Conservation (phyloP, 2,329 filamentous ascomycete genomes). For the Pseudocercospora eumusae region DNA sequence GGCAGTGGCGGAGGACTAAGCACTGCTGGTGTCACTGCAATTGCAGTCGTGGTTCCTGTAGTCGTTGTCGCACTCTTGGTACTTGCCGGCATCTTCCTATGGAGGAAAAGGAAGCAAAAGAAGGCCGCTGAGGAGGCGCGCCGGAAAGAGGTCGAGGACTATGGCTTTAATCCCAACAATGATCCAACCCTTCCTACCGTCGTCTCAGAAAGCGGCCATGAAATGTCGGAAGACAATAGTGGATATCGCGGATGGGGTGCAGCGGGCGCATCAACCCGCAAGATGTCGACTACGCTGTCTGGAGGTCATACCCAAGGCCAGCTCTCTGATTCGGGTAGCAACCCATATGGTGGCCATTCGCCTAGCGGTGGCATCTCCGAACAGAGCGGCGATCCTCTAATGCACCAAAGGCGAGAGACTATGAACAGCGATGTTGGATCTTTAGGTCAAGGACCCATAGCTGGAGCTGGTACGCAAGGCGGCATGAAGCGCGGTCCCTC, state of each 20-base stretch:
- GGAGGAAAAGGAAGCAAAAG: slow-evolving; percentile 82
- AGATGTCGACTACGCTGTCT: slow-evolving; percentile 86
- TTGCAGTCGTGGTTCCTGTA: slow-evolving; percentile 92
- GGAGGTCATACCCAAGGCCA: slow-evolving; percentile 58
- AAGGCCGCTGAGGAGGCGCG: slow-evolving; percentile 84
- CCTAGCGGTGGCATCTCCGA: slow-evolving; percentile 55
- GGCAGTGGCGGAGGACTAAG: slow-evolving; percentile 52
- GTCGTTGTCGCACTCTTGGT: slow-evolving; percentile 81
- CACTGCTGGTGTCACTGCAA: slow-evolving; percentile 73
- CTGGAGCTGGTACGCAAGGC: slow-evolving; percentile 56
- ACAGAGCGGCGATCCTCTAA: slow-evolving; percentile 62
- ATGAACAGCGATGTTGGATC: slow-evolving; percentile 70
- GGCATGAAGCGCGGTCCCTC: slow-evolving; percentile 87
- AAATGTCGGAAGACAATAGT: slow-evolving; percentile 76
- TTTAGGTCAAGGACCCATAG: slow-evolving; percentile 67
- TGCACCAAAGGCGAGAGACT: slow-evolving; percentile 48
- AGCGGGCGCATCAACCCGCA: slow-evolving; percentile 66
- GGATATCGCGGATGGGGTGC: slow-evolving; percentile 89
- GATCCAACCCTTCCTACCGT: slow-evolving; percentile 74
- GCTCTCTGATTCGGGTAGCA: slow-evolving; percentile 69
- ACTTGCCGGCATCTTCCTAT: slow-evolving; percentile 75
- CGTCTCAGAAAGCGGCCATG: slow-evolving; percentile 55
- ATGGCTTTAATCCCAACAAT: slow-evolving; percentile 95
- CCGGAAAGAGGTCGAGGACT: slow-evolving; percentile 95
- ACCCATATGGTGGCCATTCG: slow-evolving; percentile 50